Evolutionary conservation across 805 yeast species (phyloP), one percentile per base, ranked within the genome.

Genomic region (Barnettozyma pratensis): DNA sequence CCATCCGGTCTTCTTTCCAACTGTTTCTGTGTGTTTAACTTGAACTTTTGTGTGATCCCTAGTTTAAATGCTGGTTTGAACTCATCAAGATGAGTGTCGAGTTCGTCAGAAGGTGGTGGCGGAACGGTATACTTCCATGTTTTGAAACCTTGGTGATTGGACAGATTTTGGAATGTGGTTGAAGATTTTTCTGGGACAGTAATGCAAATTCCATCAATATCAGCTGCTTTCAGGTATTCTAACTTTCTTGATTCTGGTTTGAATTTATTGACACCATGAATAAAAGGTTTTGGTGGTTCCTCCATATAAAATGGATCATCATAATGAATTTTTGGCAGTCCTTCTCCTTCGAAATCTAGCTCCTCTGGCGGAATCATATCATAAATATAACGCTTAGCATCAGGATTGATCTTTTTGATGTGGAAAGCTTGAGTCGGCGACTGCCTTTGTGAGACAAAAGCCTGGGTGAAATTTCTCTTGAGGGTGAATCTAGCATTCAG

Each of bases 261-360:
- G 52, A 81, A 80, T 54, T 76, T 79, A 51, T 74, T 79, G 6
- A 90, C 91, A 1, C 91, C 91, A 64, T 80, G 83, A 1, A 77
- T 64, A 47, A 84, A 76, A 0, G 92, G 83, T 9, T 65, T 63
- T 2, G 79, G 83, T 1, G 63, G 57, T 0, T 69, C 55, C 12
- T 75, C 72, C 29, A 81, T 75, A 55, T 80, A 91, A 54, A 67
- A 80, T 0, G 97, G 96, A 52, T 79, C 85, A 1, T 56, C 49
- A 59, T 85, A 83, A 11, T 80, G 74, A 11, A 79, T 64, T 53
- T 75, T 72, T 3, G 85, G 73, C 11, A 74, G 55, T 0, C 81
- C 83, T 28, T 61, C 54, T 0, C 62, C 62, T 32, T 75, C 80
- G 31, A 86, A 68, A 11, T 83, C 76, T 5, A 56, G 39, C 0